Base-by-base conservation (phyloP, 495 filamentous ascomycete genomes). In the Penicillium goetzii region DNA sequence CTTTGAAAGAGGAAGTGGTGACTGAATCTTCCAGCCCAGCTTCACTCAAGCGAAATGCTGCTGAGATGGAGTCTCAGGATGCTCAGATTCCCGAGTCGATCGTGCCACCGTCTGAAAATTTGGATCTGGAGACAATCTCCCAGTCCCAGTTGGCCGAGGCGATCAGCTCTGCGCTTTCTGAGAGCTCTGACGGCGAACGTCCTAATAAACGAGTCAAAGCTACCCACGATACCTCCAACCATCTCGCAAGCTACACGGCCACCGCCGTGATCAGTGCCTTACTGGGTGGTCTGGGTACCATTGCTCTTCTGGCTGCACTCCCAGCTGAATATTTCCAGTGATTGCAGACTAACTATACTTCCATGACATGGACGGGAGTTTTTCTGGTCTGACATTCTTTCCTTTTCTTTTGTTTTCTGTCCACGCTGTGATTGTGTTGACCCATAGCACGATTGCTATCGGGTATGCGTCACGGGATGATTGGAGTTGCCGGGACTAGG, bases 241-340 rank as follows among this genome's bases (percentile, higher is more conserved):
- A 51, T 25, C 38, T 81, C 43, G 72, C 68, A 33, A 77, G 65
- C 50, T 79, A 81, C 61, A 78, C 81, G 17, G 70, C 78, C 21
- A 79, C 80, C 43, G 81, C 81, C 34, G 57, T 80, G 2, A 65
- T 80, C 15, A 78, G 83, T 34, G 79, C 76, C 23, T 63, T 83
- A 23, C 70, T 83, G 41, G 83, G 83, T 55, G 76, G 80, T 52
- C 71, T 85, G 50, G 80, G 81, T 25, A 78, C 82, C 47, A 76
- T 85, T 66, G 82, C 78, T 33, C 68, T 76, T 32, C 70, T 85
- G 38, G 81, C 83, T 5, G 70, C 78, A 25, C 72, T 83, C 12
- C 80, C 80, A 21, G 65, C 73, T 3, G 75, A 78, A 45, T 81
- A 76, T 63, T 83, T 83, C 57, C 62, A 66, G 57, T 66, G 49